phyloP scores from a whole-genome alignment of 2,329 filamentous ascomycete species.

The Sarocladium oryzae region DNA sequence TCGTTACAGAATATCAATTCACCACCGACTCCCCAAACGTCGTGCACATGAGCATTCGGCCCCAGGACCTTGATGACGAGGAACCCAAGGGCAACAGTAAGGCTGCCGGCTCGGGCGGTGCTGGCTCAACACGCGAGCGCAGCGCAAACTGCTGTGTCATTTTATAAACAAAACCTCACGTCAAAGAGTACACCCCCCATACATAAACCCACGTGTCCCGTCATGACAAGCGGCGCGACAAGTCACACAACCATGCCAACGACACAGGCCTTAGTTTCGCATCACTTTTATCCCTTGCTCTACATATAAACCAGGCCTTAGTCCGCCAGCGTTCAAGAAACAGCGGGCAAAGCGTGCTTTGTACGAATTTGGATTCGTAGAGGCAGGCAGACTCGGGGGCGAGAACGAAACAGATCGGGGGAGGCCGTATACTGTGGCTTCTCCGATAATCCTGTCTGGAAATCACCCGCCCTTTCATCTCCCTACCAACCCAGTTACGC shows the following conservation, averaged over 20 bases:
- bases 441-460: no score
- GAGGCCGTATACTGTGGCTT: no score
- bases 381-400: no score
- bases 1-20: constrained; percentile 65
- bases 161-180: constrained; percentile 28
- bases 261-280: background rate
- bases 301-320: background rate
- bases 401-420: no score
- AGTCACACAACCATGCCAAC: background rate
- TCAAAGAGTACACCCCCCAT: no score
- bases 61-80: constrained; percentile 78
- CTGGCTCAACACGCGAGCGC: constrained; percentile 34
- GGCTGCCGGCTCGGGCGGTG: constrained; percentile 32
- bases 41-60: constrained; percentile 90
- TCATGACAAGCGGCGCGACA: background rate
- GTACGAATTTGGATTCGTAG: background rate
- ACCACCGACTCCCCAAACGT: constrained; percentile 70
- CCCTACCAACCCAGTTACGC: no score
- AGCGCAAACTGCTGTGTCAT: constrained; percentile 44
- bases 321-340: background rate
- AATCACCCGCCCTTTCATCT: no score
- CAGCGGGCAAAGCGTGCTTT: background rate
- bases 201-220: background rate
- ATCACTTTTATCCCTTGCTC: background rate
- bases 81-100: constrained; percentile 63